These are phyloP conservation scores for Boletellus ananas DNA, from an alignment of 768 basidiomycete genomes.

Conservation along the genomic window DNA sequence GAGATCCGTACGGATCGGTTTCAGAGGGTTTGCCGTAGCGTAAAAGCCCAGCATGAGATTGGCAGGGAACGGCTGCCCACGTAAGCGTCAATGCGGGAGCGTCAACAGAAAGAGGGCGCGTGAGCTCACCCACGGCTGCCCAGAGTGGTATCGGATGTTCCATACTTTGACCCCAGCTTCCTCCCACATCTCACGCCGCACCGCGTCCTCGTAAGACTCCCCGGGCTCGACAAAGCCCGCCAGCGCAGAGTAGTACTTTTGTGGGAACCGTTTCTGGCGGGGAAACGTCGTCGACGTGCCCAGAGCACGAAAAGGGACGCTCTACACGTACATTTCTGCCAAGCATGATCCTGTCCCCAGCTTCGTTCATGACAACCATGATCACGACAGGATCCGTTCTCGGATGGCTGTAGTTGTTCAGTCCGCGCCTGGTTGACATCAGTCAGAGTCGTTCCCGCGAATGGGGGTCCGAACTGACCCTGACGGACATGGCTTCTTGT, in stretches of 20 bases:
- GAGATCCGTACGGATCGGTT: constrained; percentile 78
- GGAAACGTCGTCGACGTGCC: not conserved
- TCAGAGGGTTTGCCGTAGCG: constrained; percentile 66
- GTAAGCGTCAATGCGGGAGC: not conserved
- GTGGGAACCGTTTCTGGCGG: constrained; percentile 58
- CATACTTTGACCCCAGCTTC: constrained; percentile 90
- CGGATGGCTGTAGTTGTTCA: constrained; percentile 84
- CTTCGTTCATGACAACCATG: constrained; percentile 78
- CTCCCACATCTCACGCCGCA: constrained; percentile 91
- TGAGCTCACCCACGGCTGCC: constrained; percentile 76
- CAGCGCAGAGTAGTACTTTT: constrained; percentile 79
- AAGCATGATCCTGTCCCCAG: constrained; percentile 78
- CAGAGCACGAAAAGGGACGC: not conserved
- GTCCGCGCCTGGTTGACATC: constrained; percentile 54
- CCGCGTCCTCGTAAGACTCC: constrained; percentile 92
- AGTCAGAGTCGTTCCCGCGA: constrained; percentile 7
- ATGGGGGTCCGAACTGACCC: constrained; percentile 44
- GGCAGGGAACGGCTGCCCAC: constrained; percentile 77
- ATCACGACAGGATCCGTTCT: constrained; percentile 89
- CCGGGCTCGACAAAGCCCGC: constrained; percentile 95
- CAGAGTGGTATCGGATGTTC: constrained; percentile 80
- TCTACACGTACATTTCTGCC: constrained; percentile 68
- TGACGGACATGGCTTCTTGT: constrained; percentile 66
- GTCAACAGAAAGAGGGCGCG: not conserved
- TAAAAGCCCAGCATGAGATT: constrained; percentile 91